These are phyloP conservation scores for Reticulascus tulasneorum DNA, from an alignment of 2,329 filamentous ascomycete species.

Conservation along the genomic window DNA sequence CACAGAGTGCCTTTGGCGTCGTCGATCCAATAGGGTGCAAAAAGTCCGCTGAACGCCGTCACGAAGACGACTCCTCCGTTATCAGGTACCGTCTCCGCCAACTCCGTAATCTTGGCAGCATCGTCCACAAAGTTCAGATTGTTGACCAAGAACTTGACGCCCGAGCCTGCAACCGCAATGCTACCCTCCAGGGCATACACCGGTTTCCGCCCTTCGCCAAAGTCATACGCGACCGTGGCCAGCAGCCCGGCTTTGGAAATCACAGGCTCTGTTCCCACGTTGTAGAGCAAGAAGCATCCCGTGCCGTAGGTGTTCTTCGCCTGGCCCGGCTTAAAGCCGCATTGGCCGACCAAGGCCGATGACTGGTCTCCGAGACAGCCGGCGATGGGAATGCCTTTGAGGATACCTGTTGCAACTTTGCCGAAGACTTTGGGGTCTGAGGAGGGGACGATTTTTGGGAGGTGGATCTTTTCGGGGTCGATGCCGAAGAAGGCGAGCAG, in stretches of 20 bases:
- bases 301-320: constrained; percentile 93
- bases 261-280: constrained; percentile 79
- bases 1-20: constrained; percentile 84
- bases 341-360: constrained; percentile 79
- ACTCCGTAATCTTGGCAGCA: constrained; percentile 43
- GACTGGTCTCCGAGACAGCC: constrained; percentile 87
- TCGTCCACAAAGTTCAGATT: constrained; percentile 58
- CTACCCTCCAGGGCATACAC: constrained; percentile 82
- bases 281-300: constrained; percentile 85
- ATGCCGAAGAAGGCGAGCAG: constrained; percentile 78
- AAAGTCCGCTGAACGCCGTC: constrained; percentile 85
- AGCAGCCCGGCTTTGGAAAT: constrained; percentile 80
- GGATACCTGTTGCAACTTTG: constrained; percentile 55
- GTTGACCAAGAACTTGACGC: constrained; percentile 69
- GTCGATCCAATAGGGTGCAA: constrained; percentile 93
- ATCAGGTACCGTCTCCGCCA: constrained; percentile 55
- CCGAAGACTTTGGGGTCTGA: constrained; percentile 73
- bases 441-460: constrained; percentile 82
- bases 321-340: constrained; percentile 74
- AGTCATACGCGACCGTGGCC: constrained; percentile 83
- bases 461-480: constrained; percentile 59
- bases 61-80: constrained; percentile 84
- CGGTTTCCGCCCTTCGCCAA: constrained; percentile 55
- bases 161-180: constrained; percentile 76
- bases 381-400: constrained; percentile 71